Evolutionary conservation across 2,329 filamentous ascomycete species (phyloP).

Genomic region (Penicillium oxalicum): DNA sequence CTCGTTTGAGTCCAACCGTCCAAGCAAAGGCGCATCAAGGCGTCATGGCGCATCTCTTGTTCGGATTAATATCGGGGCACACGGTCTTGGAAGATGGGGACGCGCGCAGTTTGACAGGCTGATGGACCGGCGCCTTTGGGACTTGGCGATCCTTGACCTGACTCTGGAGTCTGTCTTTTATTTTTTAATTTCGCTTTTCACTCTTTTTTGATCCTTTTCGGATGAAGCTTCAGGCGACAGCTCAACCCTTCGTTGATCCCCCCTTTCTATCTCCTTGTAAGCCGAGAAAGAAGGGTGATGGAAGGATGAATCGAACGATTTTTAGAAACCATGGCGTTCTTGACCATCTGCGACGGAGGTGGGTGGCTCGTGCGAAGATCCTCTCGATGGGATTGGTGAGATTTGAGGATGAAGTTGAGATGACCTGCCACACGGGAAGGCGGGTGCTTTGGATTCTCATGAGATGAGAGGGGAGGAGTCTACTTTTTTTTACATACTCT

Average conservation of each 20-base stretch:
- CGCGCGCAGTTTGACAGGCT: neutral
- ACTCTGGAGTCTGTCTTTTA: too few relatives aligned
- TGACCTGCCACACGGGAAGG: too few relatives aligned
- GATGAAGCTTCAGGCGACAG: too few relatives aligned
- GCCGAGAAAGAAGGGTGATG: neutral
- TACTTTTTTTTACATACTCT: too few relatives aligned
- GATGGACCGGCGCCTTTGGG: neutral
- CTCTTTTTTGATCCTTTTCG: too few relatives aligned
- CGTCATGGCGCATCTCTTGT: conserved; percentile 1
- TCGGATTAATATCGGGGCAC: conserved; percentile 10
- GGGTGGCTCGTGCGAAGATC: neutral
- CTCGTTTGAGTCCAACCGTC: too few relatives aligned
- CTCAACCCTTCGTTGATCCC: too few relatives aligned
- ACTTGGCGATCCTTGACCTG: neutral
- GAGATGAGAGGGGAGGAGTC: neutral
- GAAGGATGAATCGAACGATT: too few relatives aligned
- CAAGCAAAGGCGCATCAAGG: neutral
- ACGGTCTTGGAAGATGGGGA: conserved; percentile 1
- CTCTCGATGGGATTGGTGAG: neutral
- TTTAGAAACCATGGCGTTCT: too few relatives aligned
- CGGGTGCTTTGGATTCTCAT: too few relatives aligned
- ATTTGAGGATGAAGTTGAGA: neutral
- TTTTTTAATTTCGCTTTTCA: too few relatives aligned
- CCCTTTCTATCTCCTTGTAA: neutral
- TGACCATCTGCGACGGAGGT: too few relatives aligned